phyloP scores from a whole-genome alignment of 768 basidiomycete genomes.

The Sistotremastrum suecicum region DNA sequence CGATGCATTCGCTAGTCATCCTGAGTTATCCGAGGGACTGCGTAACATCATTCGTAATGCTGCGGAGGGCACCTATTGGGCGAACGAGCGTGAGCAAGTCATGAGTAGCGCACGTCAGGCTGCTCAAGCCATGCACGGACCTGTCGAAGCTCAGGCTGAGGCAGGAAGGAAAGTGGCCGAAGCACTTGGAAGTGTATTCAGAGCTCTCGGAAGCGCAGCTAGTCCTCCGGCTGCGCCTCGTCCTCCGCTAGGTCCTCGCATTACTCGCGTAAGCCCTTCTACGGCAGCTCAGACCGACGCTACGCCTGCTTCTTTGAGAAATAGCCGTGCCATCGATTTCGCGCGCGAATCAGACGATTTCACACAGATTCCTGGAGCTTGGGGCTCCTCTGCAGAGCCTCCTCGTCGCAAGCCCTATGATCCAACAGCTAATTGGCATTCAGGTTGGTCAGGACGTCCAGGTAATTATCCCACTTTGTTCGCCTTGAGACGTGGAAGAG shows the following conservation, averaged over 20 bases:
- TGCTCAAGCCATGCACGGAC: conserved; percentile 19
- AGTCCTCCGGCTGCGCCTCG: conserved; percentile 4
- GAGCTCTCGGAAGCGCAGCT: conserved; percentile 26
- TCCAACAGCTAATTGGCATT: no score
- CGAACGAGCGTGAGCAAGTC: conserved; percentile 42
- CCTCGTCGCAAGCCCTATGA: not conserved
- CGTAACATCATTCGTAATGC: conserved; percentile 51
- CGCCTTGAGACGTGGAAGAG: no score
- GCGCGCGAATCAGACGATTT: not conserved
- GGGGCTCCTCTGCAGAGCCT: conserved; percentile 6
- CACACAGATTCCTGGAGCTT: conserved; percentile 2
- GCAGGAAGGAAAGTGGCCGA: conserved; percentile 51
- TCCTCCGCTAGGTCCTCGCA: conserved; percentile 4
- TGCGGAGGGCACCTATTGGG: conserved; percentile 56
- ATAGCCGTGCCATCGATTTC: not conserved
- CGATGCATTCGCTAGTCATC: conserved; percentile 44
- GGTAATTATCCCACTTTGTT: no score
- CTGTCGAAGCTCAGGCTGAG: conserved; percentile 40
- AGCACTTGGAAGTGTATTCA: conserved; percentile 44
- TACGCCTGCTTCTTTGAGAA: not conserved
- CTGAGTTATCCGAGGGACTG: conserved; percentile 55
- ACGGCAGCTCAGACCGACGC: not conserved
- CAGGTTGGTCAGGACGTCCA: no score
- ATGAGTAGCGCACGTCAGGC: conserved; percentile 9
- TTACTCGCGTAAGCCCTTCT: conserved; percentile 2